Evolutionary conservation across 2,329 filamentous ascomycete species (phyloP), one percentile per base, ranked within the genome.

Genomic region (Aspergillus spinulosporus): DNA sequence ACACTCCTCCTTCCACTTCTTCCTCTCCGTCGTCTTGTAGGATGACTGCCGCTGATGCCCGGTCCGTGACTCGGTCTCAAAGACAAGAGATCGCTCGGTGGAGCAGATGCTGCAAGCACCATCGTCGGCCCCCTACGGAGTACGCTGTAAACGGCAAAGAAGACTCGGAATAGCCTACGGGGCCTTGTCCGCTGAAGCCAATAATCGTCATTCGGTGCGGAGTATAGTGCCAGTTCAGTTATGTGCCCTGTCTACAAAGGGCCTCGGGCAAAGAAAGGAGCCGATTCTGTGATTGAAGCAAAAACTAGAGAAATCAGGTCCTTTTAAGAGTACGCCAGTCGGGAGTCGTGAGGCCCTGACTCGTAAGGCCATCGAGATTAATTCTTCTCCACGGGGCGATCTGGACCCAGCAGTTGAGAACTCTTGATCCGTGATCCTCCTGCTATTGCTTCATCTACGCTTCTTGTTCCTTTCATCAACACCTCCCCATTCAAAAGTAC

Each of bases 41-140:
- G 43, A 39, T 51, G 54, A 54, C 44, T 40, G 31, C 49, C 49
- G 49, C 45, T 52, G 28, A 14, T 14, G 31, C 40, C 31, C 21
- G 40, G 28, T 52, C 40, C 29, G 34, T 9, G 34, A 8, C 6
- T 12, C 34, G 9, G 34, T 7, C 32, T 37, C 43, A 40, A 34
- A 26, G 9, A n/a, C 31, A 26, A 36, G 42, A 34, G 37, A 36
- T 40, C 39, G 15, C 32, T 12, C 28, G 49, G 49, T 51, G 49
- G 49, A 44, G 29, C 26, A 7, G 8, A 51, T 36, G 49, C 49
- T 8, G 49, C 39, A 31, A 52, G 39, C 40, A 37, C 14, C 39
- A 9, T 52, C 49, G 44, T 44, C 49, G 37, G 21, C 39, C 26
- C 34, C 40, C 40, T 28, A 36, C 21, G 21, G 21, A 21, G 21